Evolutionary conservation across 257 asterid genomes (phyloP), one percentile per base, ranked within the genome.

Genomic region (Eucommia ulmoides): DNA sequence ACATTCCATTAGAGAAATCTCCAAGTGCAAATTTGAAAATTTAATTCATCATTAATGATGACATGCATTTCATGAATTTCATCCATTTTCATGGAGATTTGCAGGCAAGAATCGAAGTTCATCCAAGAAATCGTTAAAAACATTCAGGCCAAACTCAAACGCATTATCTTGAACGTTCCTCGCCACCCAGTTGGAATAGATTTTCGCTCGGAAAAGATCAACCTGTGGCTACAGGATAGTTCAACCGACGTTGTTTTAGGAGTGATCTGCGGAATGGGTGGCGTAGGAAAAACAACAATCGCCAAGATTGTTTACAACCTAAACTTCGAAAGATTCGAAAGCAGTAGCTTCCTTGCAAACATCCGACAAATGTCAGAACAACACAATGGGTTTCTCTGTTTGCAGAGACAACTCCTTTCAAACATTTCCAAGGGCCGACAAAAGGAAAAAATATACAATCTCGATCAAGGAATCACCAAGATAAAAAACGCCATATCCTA

Each of bases 271-370:
- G 54, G 62, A 47, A 52, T 45, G 42, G 38, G 54, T n/a, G 62
- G 62, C 47, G 49, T 56, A 24, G 62, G 62, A 33, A 56, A 56
- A 23, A 56, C 62, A 16, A 33, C 62, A 7, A 56, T 56, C 33
- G 55, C 54, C 35, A 48, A 23, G 49, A 47, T 52, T 56, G 54
- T 56, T 26, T 56, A 23, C 23, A 33, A 56, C 29, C 54, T 47
- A 17, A 45, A 56, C 24, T 4, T 21, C 26, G 49, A 56, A 24
- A 56, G 54, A 56, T 56, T 48, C 19, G 49, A 56, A 15, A 29
- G 21, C 29, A 56, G 54, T 23, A 56, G 20, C 1, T 56, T 56
- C 49, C 33, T 46, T 19, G 53, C 45, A 56, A 38, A 56, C 47
- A 56, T 56, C 33, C 7, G 54, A 21, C 53, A 46, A 21, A 12